phyloP scores from a whole-genome alignment of 202 grass and related monocot genomes.

The Elaeis oleifera region DNA sequence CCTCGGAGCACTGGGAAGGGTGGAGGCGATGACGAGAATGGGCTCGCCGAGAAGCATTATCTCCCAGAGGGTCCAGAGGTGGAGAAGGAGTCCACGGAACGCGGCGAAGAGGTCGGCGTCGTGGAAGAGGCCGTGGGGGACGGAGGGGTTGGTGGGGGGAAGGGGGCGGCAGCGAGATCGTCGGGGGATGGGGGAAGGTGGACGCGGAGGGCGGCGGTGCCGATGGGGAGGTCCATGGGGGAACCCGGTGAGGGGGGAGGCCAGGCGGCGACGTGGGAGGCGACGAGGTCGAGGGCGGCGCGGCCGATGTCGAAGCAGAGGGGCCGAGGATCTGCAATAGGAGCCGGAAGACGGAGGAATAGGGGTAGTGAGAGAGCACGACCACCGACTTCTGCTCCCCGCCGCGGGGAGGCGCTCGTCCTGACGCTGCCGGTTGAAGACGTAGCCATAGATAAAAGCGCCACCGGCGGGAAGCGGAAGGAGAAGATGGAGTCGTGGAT shows the following conservation, averaged over 20 bases:
- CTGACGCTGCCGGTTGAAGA: conserved; percentile 96
- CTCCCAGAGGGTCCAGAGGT: conserved; percentile 96
- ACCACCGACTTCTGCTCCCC: conserved; percentile 96
- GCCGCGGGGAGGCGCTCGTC: conserved; percentile 81
- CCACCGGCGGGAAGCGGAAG: conserved; percentile 56
- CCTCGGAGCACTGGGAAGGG: conserved; percentile 90
- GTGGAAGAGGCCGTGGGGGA: conserved; percentile 82
- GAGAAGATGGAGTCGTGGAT: conserved; percentile 96
- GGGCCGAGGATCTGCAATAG: conserved; percentile 89
- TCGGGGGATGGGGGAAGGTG: conserved; percentile 59
- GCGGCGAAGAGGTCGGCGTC: conserved; percentile 70
- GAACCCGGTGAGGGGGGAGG: conserved; percentile 43
- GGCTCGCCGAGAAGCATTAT: conserved; percentile 74
- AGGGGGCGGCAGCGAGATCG: conserved; percentile 39
- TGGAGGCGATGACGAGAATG: conserved; percentile 64
- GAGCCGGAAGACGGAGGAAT: conserved; percentile 66
- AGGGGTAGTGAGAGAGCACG: conserved; percentile 70
- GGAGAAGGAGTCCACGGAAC: conserved; percentile 74
- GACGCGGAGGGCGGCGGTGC: conserved; percentile 60
- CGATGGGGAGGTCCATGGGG: conserved; percentile 80
- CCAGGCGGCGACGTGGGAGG: conserved; percentile 80
- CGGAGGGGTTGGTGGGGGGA: conserved; percentile 39
- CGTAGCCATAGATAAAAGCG: conserved; percentile 75
- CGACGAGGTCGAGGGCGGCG: conserved; percentile 67
- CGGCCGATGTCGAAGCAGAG: conserved; percentile 95